Evolutionary conservation across 192 early-diverging fungal species (phyloP), one percentile per base, ranked within the genome.

Genomic region (Polychytrium aggregatum): DNA sequence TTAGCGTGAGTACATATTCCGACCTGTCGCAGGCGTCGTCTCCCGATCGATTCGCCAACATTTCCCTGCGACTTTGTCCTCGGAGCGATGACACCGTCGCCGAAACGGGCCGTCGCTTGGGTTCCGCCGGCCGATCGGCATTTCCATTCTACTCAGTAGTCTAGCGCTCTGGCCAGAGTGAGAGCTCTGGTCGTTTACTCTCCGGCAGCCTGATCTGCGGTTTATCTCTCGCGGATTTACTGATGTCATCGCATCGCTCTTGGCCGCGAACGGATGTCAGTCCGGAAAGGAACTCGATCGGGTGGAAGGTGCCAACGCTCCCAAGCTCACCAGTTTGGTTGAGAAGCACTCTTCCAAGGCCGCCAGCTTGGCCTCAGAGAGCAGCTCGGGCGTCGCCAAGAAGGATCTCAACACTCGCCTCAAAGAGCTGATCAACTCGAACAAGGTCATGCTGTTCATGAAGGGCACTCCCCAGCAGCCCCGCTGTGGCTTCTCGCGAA

Each of bases 381-480:
- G 6, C n/a, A 29, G 26, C 24, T 58, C 26, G 22, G 57, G 55
- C 16, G 52, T 60, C 20, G 43, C 64, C n/a, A 28, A 49, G 26
- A 49, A 50, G 36, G 56, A 48, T 16, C 52, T 74, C 33, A 35
- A 65, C 5, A 34, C 41, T 38, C 47, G 64, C n/a, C 50, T 78
- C 16, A 55, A 64, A 37, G 37, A 53, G 17, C 56, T 78, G 27
- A 48, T 70, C 40, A 50, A 26, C 35, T 54, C 61, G 22, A 52
- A 72, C 42, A 71, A 80, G 13, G 78, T 96, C 16, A 92, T 97
- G 90, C 64, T 91, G n/a, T 95, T 95, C 62, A 92, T 97, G 52
- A 97, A 97, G 63, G 93, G 93, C 25, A 90, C 87, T 13, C 88
- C 93, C 10, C 67, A 74, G 16, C 76, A 82, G 59, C 93, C 93